Conservation (phyloP, 441 rosid species). For the Breynia disticha region DNA sequence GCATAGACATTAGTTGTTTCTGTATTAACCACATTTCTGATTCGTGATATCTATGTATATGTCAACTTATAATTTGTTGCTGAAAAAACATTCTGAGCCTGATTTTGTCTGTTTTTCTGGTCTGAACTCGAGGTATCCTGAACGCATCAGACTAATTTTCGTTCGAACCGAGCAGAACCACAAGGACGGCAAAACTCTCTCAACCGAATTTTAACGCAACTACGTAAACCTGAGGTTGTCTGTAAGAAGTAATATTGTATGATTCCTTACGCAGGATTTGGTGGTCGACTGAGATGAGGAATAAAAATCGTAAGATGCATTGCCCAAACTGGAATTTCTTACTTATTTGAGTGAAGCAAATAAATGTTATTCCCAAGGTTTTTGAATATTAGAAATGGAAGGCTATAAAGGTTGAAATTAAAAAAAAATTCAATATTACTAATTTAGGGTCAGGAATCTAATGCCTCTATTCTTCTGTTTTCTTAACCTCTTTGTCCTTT, state of each 20-base stretch:
- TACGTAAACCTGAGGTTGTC: constrained; percentile 8
- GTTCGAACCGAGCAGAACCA: too few relatives aligned
- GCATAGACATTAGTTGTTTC: too few relatives aligned
- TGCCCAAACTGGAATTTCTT: background rate
- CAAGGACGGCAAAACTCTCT: too few relatives aligned
- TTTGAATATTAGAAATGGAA: background rate
- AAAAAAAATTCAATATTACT: too few relatives aligned
- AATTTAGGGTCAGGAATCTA: too few relatives aligned
- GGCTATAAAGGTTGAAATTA: too few relatives aligned
- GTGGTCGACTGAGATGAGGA: constrained; percentile 22
- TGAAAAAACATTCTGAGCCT: background rate
- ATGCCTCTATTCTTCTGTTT: too few relatives aligned
- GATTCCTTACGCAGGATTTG: constrained; percentile 23
- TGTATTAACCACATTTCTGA: background rate
- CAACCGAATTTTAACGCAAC: too few relatives aligned
- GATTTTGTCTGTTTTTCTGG: too few relatives aligned
- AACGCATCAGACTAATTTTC: too few relatives aligned
- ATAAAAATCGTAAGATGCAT: constrained; percentile 9
- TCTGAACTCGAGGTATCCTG: too few relatives aligned
- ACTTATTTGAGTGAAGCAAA: constrained; percentile 12
- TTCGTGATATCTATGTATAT: background rate
- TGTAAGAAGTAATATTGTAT: constrained; percentile 10
- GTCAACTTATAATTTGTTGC: constrained; percentile 9
- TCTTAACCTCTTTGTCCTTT: background rate
- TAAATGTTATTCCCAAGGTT: constrained; percentile 9